phyloP scores from a whole-genome alignment of 176 grass and related monocot species.

The Carex myosuroides region DNA sequence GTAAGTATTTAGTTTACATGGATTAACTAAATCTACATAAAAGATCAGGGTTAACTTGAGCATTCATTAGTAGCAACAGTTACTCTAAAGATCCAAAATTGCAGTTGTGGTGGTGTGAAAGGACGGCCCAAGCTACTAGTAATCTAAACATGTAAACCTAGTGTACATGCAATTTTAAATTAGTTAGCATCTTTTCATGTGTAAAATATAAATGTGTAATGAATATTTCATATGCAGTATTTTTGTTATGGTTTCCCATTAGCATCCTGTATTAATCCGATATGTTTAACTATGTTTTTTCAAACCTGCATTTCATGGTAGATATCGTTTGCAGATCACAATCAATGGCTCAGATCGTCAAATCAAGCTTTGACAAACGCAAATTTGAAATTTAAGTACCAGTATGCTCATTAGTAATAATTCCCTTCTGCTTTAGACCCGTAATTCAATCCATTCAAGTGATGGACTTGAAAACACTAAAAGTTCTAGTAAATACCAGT shows the following conservation, averaged over 20 bases:
- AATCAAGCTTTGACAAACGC: background rate
- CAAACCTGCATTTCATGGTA: background rate
- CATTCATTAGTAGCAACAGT: background rate
- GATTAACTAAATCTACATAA: background rate
- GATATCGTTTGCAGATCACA: background rate
- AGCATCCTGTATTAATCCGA: background rate
- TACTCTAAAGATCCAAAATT: background rate
- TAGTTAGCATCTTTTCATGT: background rate
- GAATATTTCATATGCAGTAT: background rate
- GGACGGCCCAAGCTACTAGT: background rate
- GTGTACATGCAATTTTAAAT: background rate
- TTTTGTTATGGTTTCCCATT: background rate
- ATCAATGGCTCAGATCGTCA: background rate
- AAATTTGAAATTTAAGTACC: background rate
- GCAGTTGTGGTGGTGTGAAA: background rate
- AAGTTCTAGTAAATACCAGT: background rate
- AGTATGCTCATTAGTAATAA: too few species aligned
- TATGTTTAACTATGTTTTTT: background rate
- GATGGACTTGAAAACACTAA: background rate
- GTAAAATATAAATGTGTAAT: background rate
- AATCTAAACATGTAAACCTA: background rate
- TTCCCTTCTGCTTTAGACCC: background rate
- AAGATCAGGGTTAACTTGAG: background rate
- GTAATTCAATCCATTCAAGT: background rate
- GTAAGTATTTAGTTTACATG: background rate